A percentile compares a stretch with the other conserved stretches of the same genome.
These are phyloP conservation scores for Sisymbrium altissimum DNA, from an alignment of 345 rosid genomes.

Conservation along the genomic window DNA sequence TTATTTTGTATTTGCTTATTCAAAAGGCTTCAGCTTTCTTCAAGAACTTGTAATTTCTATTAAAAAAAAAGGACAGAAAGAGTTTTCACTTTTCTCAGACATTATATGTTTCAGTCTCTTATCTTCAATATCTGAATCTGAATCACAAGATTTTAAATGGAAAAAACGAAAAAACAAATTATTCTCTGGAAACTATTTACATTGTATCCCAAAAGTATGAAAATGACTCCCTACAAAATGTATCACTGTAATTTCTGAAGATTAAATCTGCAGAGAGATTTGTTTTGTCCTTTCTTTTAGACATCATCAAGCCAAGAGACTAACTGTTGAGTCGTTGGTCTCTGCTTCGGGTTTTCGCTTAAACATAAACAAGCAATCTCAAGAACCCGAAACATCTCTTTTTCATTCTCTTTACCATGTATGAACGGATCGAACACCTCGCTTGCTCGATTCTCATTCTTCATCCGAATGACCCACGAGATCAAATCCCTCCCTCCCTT, in stretches of 20 bases:
- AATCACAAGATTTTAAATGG: background rate
- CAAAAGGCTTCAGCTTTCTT: background rate
- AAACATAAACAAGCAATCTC: constrained; percentile 73
- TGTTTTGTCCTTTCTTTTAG: background rate
- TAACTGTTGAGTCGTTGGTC: constrained; percentile 66
- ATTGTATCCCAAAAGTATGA: constrained; percentile 26
- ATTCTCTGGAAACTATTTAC: constrained; percentile 32
- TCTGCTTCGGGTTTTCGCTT: constrained; percentile 50
- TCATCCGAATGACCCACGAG: constrained; percentile 67
- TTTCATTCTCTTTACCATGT: constrained; percentile 53
- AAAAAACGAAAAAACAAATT: constrained; percentile 14
- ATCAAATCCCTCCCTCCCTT: constrained; percentile 63
- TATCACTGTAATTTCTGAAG: background rate
- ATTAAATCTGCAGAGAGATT: background rate
- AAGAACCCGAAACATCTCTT: constrained; percentile 57
- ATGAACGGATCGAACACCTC: constrained; percentile 70
- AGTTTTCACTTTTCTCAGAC: background rate
- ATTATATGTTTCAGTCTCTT: background rate
- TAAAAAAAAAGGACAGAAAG: background rate
- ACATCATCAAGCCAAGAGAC: constrained; percentile 63
- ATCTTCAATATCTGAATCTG: constrained; percentile 17
- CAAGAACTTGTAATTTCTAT: background rate
- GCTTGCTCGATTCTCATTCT: constrained; percentile 51
- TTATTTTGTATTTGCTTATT: background rate
- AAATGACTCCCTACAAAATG: constrained; percentile 19